A percentile compares a stretch with the other conserved stretches of the same genome.
Conservation (phyloP, 129 eudicot genomes). For the Glebionis coronaria region DNA sequence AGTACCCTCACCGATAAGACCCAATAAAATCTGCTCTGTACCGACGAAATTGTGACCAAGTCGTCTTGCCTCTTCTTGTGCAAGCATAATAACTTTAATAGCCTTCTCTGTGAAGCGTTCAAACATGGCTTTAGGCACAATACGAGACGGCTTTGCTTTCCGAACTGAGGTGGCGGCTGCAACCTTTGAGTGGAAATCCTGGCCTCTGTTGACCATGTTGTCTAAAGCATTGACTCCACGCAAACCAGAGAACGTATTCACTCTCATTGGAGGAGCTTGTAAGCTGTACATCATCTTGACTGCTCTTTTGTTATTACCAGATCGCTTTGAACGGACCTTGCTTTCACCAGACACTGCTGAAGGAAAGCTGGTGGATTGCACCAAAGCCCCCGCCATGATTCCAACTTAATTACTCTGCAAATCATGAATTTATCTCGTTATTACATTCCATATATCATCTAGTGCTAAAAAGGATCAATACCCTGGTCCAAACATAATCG, state of each 20-base stretch:
- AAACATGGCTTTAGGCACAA: constrained; percentile 75
- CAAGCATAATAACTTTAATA: constrained; percentile 91
- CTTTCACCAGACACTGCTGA: constrained; percentile 57
- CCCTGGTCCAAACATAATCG: too few relatives aligned
- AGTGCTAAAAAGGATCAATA: too few relatives aligned
- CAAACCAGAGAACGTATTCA: constrained; percentile 61
- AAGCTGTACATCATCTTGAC: constrained; percentile 47
- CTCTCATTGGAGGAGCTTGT: constrained; percentile 41
- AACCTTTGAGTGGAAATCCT: constrained; percentile 60
- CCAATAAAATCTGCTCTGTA: constrained; percentile 81
- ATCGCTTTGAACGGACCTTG: constrained; percentile 45
- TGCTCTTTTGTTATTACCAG: constrained; percentile 44
- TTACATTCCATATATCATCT: constrained; percentile 3
- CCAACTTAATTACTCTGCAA: constrained; percentile 33
- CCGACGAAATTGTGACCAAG: constrained; percentile 91
- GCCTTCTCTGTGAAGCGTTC: constrained; percentile 95
- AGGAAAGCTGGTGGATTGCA: constrained; percentile 78
- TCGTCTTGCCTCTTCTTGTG: constrained; percentile 94
- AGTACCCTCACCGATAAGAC: constrained; percentile 94
- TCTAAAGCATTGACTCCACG: constrained; percentile 71
- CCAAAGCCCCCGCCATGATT: constrained; percentile 76
- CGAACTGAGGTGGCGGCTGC: constrained; percentile 56
- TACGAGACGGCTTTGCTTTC: constrained; percentile 42
- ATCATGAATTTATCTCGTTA: background rate
- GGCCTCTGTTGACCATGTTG: constrained; percentile 38